Percentiles rank a stretch among this genome's conserved stretches.
phyloP scores from a whole-genome alignment of 208 protist species.

The Leishmania braziliensis region DNA sequence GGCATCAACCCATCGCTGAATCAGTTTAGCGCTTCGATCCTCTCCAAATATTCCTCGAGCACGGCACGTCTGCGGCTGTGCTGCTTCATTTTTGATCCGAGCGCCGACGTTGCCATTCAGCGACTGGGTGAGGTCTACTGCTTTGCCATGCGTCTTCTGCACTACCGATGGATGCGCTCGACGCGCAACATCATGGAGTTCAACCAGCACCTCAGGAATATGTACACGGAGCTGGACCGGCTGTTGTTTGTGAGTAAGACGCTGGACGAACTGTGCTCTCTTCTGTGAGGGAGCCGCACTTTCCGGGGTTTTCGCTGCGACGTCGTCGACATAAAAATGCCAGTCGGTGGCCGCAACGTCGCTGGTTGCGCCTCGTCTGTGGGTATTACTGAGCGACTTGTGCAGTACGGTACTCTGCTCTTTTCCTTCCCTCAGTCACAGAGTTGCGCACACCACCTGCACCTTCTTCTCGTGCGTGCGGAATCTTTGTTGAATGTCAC shows the following conservation, averaged over 20 bases:
- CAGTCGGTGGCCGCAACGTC: background rate
- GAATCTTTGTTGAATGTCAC: background rate
- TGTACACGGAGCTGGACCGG: constrained; percentile 47
- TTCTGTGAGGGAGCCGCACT: constrained; percentile 11
- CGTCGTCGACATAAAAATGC: background rate
- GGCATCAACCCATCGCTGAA: constrained; percentile 33
- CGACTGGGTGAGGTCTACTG: constrained; percentile 67
- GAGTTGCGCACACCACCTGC: background rate
- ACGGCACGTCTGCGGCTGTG: constrained; percentile 36
- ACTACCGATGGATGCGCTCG: constrained; percentile 49
- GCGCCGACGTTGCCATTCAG: constrained; percentile 32
- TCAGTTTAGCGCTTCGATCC: constrained; percentile 38
- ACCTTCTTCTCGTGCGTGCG: background rate
- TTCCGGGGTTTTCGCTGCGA: background rate
- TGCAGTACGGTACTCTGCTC: background rate
- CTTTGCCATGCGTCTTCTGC: constrained; percentile 54
- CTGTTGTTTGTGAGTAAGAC: constrained; percentile 37
- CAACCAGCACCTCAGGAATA: constrained; percentile 42
- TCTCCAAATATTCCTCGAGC: constrained; percentile 31
- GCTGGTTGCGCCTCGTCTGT: background rate
- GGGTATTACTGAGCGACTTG: background rate
- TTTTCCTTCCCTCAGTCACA: background rate
- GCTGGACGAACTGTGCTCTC: constrained; percentile 43
- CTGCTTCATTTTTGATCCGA: constrained; percentile 39
- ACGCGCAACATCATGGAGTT: constrained; percentile 67